Evolutionary conservation across 2,329 filamentous ascomycete genomes (phyloP), one percentile per base, ranked within the genome.

Genomic region (Penicillium sp.): DNA sequence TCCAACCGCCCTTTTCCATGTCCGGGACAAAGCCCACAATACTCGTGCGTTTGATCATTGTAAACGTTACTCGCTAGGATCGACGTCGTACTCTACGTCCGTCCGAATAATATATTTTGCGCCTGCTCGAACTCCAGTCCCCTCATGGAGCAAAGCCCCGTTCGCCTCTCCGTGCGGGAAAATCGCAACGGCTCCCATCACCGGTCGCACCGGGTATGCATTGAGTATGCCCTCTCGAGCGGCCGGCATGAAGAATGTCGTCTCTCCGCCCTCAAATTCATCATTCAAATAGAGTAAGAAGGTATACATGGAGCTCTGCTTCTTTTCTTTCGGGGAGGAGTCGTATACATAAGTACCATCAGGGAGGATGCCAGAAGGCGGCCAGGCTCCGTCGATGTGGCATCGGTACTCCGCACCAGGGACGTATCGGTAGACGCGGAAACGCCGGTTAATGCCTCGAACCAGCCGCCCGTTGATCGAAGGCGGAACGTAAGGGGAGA

Each of bases 381-480:
- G 86, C 86, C 86, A 89, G 0, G 86, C 86, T 7, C 86, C 86
- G 59, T 89, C 79, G 53, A 89, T 88, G 58, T 89, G 86, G 53
- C 81, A 84, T 7, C 86, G 76, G 62, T 89, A 89, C 65, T 89
- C 86, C 0, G 86, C 86, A 0, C 86, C 86, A 1, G 86, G 85
- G 0, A 89, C 85, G 53, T 89, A 89, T 61, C 86, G 78, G 58
- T 89, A 89, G 0, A 89, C 85, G 16, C 86, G 79, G 72, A 89
- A 89, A 6, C 86, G 80, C 1, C 86, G 76, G 61, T 89, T 89
- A 50, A 89, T 74, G 0, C 86, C 85, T 4, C 85, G 76, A 0
- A 81, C 84, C 21, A 74, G 66, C 33, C 80, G 81, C 0, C 85
- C 85, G 13, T 77, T 77, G 1, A 87, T 73, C 0, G 71, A 70